Evolutionary conservation across 139 green algal species (phyloP), one percentile per base, ranked within the genome.

Genomic region (Chlorella ohadii): DNA sequence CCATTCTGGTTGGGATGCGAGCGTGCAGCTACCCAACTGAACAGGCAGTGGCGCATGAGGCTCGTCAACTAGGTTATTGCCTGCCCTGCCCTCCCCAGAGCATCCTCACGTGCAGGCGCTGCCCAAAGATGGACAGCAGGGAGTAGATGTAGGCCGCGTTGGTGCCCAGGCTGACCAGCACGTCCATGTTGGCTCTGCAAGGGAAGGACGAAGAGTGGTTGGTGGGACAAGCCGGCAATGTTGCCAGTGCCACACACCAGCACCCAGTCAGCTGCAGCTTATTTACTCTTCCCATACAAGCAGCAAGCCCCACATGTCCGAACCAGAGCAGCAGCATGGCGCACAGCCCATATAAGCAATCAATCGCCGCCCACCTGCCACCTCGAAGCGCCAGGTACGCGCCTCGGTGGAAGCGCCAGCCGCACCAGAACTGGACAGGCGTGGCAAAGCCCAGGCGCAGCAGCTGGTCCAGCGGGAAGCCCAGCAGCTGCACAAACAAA

Each of bases 111-210:
- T 75, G 79, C 56, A 94, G 75, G 57, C 91, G 88, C 80, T 94
- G 89, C 72, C 93, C 89, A 63, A 98, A 56, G 23, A 99, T 93
- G 80, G 87, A 90, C 80, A 97, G 91, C 72, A 96, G 72, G 28
- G 89, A 96, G 90, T 99, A 99, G 39, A 94, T 31, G 89, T 99
- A 99, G 16, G 92, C 91, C 41, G 96, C 95, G 76, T 95, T 97
- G 72, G 97, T 99, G 72, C 95, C 97, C 63, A 99, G 91, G 3
- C 94, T 93, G 20, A 99, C 95, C 33, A 99, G 92, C 56, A 99
- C 93, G 74, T 99, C 97, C 97, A 99, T 99, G 92, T 99, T 99
- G 72, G 97, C 96, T 36, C 95, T 51, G 94, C 96, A 70, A 47
- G 47, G 25, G 25, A 23, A 15, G 27, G 13, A 41, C 0, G 31